Evolutionary conservation across 140 eudicot genomes (phyloP).

Genomic region (Bidens hawaiensis): DNA sequence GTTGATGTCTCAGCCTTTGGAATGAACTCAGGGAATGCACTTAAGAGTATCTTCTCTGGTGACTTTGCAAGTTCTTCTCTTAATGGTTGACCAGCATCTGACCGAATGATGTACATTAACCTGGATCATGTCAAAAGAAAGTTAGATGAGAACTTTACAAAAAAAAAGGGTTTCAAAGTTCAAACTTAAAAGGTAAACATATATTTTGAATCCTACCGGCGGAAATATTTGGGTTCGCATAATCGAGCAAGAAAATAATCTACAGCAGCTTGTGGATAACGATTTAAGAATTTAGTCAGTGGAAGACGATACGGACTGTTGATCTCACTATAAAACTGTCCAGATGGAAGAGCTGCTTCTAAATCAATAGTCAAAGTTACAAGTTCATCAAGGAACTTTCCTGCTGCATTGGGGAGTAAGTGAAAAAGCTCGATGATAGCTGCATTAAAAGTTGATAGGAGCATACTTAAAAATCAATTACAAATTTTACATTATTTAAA

Average conservation of each 20-base stretch:
- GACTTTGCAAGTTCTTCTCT: conserved; percentile 99
- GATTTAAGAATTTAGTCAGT: conserved; percentile 82
- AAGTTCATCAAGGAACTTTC: conserved; percentile 96
- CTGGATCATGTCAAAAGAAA: conserved; percentile 40
- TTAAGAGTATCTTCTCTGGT: conserved; percentile 87
- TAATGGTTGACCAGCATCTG: conserved; percentile 98
- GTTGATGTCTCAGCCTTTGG: conserved; percentile 54
- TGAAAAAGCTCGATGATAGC: conserved; percentile 99
- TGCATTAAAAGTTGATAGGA: conserved; percentile 39
- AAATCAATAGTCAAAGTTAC: conserved; percentile 91
- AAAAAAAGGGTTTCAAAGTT: background rate
- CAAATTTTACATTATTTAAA: background rate
- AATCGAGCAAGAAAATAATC: conserved; percentile 97
- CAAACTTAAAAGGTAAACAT: background rate
- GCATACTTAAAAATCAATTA: background rate
- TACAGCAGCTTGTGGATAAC: conserved; percentile 86
- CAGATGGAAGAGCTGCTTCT: conserved; percentile 92
- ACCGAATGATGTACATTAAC: conserved; percentile 93
- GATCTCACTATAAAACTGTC: conserved; percentile 97
- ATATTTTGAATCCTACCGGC: conserved; percentile 46
- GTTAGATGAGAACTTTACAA: conserved; percentile 1
- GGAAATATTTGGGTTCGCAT: conserved; percentile 84
- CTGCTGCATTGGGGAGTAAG: conserved; percentile 95
- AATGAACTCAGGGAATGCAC: conserved; percentile 77
- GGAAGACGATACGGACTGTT: conserved; percentile 99